Evolutionary conservation across 768 basidiomycete genomes (phyloP).

Genomic region (Suillus paluster): DNA sequence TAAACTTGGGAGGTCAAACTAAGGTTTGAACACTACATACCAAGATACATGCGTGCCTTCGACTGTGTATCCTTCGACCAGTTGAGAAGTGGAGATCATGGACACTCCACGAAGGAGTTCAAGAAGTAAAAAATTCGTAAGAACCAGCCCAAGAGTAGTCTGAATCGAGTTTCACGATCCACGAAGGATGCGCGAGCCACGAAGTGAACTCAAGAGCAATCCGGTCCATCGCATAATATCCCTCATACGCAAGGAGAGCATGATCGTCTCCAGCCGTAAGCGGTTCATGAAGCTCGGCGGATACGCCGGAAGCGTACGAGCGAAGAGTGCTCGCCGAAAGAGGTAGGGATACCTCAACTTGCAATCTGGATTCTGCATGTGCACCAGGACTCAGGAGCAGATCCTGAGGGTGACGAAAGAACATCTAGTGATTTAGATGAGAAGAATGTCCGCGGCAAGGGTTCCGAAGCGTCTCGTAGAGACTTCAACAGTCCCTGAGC

Average conservation of each 20-base stretch:
- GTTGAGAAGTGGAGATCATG: background rate
- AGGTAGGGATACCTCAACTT: background rate
- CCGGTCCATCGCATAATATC: background rate
- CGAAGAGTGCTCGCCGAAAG: no score
- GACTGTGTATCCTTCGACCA: background rate
- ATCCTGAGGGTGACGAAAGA: background rate
- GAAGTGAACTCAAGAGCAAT: conserved; percentile 18
- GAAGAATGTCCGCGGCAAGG: background rate
- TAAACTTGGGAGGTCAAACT: background rate
- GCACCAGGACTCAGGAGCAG: background rate
- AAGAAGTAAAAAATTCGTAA: conserved; percentile 8
- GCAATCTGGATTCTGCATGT: conserved; percentile 2
- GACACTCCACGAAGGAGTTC: conserved; percentile 13
- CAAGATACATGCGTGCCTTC: background rate
- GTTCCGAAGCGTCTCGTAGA: no score
- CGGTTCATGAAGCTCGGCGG: background rate
- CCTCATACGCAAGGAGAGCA: conserved; percentile 8
- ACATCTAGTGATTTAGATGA: background rate
- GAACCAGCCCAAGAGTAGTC: conserved; percentile 19
- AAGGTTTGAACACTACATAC: background rate
- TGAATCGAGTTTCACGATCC: conserved; percentile 20
- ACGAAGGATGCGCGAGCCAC: conserved; percentile 15
- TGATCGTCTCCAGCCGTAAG: background rate
- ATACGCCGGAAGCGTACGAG: background rate
- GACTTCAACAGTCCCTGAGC: background rate